phyloP scores from a whole-genome alignment of 345 rosid species.

The Eucalyptus pumila region DNA sequence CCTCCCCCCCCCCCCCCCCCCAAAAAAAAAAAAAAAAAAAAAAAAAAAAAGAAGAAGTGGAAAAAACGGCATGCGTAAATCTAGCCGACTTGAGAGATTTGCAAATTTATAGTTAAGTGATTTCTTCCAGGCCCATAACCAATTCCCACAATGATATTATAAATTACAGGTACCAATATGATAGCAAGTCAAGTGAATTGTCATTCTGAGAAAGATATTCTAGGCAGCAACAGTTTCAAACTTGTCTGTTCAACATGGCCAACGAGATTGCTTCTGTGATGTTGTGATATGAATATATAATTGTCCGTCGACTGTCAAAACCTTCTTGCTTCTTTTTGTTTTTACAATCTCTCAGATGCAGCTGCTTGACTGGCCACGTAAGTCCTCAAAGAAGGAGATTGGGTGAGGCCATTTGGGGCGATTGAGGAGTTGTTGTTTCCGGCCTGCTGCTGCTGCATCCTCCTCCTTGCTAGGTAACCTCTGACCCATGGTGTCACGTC shows the following conservation, averaged over 20 bases:
- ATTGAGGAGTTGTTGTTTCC: constrained; percentile 68
- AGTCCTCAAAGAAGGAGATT: constrained; percentile 71
- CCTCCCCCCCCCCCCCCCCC: neutral
- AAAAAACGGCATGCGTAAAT: neutral
- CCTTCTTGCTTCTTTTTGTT: neutral
- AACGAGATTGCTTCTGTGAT: neutral
- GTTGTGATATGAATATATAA: neutral
- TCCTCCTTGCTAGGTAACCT: constrained; percentile 69
- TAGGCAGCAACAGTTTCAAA: neutral
- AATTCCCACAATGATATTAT: neutral
- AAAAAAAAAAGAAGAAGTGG: too few relatives aligned
- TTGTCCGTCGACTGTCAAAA: neutral
- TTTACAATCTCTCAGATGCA: neutral
- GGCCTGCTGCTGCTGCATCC: constrained; percentile 68
- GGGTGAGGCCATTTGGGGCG: constrained; percentile 72
- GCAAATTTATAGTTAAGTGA: neutral
- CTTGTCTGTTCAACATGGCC: neutral
- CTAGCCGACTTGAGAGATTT: neutral
- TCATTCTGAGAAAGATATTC: neutral
- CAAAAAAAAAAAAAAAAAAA: too few relatives aligned
- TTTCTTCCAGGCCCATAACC: neutral
- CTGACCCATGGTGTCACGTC: constrained; percentile 94
- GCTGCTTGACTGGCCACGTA: constrained; percentile 12
- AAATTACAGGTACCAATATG: neutral
- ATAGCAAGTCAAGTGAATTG: neutral